Evolutionary conservation across 305 asterid species (phyloP).

Genomic region (Fraxinus nigra): DNA sequence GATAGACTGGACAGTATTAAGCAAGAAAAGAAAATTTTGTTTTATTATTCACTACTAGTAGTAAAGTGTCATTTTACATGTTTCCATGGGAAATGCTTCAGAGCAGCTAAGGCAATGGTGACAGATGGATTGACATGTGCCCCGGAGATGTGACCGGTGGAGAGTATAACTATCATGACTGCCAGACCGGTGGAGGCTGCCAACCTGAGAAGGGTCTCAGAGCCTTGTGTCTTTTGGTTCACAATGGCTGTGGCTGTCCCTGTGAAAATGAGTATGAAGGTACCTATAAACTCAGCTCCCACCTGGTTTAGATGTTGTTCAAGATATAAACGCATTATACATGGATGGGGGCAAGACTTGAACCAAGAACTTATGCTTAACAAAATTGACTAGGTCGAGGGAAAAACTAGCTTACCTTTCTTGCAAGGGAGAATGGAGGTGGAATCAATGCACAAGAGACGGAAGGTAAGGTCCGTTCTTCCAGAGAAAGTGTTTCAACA

Average conservation of each 20-base stretch:
- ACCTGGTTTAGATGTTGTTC: constrained; percentile 42
- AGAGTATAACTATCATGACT: constrained; percentile 69
- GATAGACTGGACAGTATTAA: not conserved
- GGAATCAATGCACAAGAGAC: constrained; percentile 58
- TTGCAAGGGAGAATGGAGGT: constrained; percentile 71
- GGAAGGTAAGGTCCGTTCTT: constrained; percentile 65
- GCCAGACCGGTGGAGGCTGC: constrained; percentile 75
- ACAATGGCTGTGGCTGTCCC: constrained; percentile 78
- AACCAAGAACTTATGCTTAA: not conserved
- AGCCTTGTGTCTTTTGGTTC: constrained; percentile 65
- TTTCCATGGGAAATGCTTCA: constrained; percentile 81
- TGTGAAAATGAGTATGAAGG: constrained; percentile 68
- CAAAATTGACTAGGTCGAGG: not conserved
- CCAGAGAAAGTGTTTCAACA: constrained; percentile 52
- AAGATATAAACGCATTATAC: not conserved
- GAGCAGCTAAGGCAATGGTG: constrained; percentile 81
- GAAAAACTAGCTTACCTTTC: constrained; percentile 46
- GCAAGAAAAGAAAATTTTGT: not conserved
- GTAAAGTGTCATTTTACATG: constrained; percentile 36
- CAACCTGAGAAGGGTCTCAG: constrained; percentile 64
- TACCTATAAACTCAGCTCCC: constrained; percentile 92
- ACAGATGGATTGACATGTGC: constrained; percentile 84
- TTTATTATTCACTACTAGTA: not conserved
- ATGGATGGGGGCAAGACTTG: not conserved
- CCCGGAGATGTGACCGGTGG: constrained; percentile 94